Evolutionary conservation across 495 filamentous ascomycete species (phyloP).

Genomic region (Penicillium daleae): DNA sequence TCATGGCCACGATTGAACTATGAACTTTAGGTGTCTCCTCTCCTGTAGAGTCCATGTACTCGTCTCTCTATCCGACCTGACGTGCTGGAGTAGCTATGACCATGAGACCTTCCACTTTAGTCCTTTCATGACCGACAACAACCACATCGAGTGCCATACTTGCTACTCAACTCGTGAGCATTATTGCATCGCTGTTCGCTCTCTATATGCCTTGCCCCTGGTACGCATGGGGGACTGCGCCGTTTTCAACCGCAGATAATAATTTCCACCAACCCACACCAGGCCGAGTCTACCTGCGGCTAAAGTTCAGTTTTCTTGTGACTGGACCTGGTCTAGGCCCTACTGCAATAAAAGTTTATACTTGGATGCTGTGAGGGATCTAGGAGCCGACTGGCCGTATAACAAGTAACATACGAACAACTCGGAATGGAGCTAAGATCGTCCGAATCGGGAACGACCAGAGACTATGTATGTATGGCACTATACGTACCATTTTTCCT

Average conservation of each 20-base stretch:
- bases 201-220: neutral
- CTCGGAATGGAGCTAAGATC: no score
- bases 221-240: neutral
- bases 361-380: neutral
- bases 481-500: neutral
- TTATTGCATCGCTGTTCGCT: neutral
- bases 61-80: neutral
- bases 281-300: neutral
- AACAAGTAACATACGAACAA: no score
- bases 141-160: neutral
- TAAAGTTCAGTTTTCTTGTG: neutral
- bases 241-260: neutral
- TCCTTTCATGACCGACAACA: neutral
- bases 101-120: neutral
- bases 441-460: no score
- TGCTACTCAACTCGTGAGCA: neutral
- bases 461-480: no score
- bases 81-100: neutral
- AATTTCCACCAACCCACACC: neutral
- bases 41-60: neutral
- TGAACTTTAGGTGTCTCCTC: neutral
- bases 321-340: neutral
- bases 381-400: no score
- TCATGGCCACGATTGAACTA: neutral
- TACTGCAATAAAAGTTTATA: neutral